A percentile compares a stretch with the other conserved stretches of the same genome.
Conservation (phyloP, 768 basidiomycete species). For the Cystobasidium tubakii region DNA sequence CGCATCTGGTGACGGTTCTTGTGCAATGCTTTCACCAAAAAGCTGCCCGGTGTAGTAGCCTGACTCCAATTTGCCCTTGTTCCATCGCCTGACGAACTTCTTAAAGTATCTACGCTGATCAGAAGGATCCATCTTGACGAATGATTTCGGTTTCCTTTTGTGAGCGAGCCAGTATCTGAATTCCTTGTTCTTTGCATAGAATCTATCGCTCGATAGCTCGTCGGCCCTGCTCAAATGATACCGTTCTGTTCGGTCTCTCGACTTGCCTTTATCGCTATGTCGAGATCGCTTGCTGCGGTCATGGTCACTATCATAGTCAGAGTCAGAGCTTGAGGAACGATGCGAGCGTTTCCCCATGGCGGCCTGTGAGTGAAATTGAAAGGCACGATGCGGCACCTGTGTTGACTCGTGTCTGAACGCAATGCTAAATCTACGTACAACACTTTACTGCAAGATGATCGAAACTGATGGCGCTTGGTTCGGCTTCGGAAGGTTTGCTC, state of each 20-base stretch:
- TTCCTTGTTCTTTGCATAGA: constrained; percentile 21
- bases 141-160: constrained; percentile 11
- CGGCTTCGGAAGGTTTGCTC: too few species aligned
- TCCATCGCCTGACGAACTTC: constrained; percentile 33
- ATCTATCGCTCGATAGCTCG: constrained; percentile 7
- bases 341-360: constrained; percentile 21
- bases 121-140: not conserved
- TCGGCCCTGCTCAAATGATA: constrained; percentile 6
- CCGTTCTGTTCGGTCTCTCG: constrained; percentile 3
- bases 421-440: too few species aligned
- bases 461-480: not conserved
- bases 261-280: constrained; percentile 13
- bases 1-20: not conserved
- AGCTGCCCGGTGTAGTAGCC: constrained; percentile 18
- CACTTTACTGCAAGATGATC: too few species aligned
- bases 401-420: too few species aligned
- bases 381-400: too few species aligned
- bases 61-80: constrained; percentile 27
- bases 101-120: constrained; percentile 30
- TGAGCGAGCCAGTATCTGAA: constrained; percentile 30
- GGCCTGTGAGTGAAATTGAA: constrained; percentile 1
- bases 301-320: constrained; percentile 16
- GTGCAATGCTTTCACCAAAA: not conserved
- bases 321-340: constrained; percentile 22
- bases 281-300: constrained; percentile 7